Conservation (phyloP, 768 basidiomycete species). For the Lentinula detonsa region DNA sequence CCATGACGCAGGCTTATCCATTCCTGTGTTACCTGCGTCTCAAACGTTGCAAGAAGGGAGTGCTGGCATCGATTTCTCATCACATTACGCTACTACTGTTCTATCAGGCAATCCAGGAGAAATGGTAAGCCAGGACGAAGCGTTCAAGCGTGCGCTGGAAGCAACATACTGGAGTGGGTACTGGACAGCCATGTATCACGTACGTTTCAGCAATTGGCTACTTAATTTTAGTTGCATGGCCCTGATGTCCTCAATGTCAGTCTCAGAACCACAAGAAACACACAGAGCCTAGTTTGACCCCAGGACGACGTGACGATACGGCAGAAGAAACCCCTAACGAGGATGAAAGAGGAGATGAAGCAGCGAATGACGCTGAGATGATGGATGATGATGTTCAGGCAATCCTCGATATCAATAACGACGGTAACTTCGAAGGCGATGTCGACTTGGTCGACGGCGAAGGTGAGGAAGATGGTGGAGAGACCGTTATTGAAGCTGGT, state of each 20-base stretch:
- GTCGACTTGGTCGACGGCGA: neutral
- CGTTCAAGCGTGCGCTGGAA: conserved; percentile 65
- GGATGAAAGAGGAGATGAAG: neutral
- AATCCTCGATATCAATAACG: conserved; percentile 23
- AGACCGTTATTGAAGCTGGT: neutral
- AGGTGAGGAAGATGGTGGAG: conserved; percentile 3
- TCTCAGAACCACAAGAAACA: neutral
- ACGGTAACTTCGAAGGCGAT: conserved; percentile 15
- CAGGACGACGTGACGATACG: neutral
- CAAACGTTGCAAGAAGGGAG: too few relatives aligned
- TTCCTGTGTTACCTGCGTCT: conserved; percentile 12
- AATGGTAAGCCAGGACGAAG: conserved; percentile 62
- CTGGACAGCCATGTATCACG: conserved; percentile 84
- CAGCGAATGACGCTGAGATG: neutral
- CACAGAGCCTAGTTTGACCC: neutral
- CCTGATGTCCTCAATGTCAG: neutral
- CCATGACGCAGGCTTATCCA: conserved; percentile 58
- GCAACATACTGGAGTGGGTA: conserved; percentile 89
- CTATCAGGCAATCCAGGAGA: conserved; percentile 15
- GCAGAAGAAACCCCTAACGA: neutral
- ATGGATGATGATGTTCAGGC: neutral
- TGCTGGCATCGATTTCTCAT: conserved; percentile 13
- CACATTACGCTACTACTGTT: conserved; percentile 23
- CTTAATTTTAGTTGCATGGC: neutral
- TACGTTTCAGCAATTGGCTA: conserved; percentile 23